Evolutionary conservation across 345 rosid genomes (phyloP).

Genomic region (Lepidium sativum): DNA sequence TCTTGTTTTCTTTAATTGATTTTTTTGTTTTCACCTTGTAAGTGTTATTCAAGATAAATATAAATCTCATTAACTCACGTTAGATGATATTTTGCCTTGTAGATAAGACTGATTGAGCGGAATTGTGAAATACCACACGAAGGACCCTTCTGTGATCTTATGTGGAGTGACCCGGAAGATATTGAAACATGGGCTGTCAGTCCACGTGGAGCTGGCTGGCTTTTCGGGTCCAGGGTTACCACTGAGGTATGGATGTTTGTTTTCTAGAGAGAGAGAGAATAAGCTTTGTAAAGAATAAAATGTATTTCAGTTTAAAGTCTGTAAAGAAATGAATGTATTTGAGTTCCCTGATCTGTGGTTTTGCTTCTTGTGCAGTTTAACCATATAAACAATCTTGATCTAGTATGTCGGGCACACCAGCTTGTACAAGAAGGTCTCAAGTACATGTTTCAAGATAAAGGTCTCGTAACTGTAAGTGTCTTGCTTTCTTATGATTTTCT

Average conservation of each 20-base stretch:
- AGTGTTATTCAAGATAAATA: not conserved
- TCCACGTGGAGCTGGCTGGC: constrained; percentile 99
- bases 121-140: constrained; percentile 99
- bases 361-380: constrained; percentile 58
- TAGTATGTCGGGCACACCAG: constrained; percentile 98
- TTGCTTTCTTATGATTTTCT: not conserved
- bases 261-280: not conserved
- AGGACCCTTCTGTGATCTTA: constrained; percentile 99
- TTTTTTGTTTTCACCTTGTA: not conserved
- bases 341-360: constrained; percentile 15
- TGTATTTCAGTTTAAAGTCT: not conserved
- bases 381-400: constrained; percentile 86
- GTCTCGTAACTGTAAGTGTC: constrained; percentile 83
- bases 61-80: not conserved
- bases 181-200: constrained; percentile 99
- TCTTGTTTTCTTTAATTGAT: not conserved
- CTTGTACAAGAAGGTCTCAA: constrained; percentile 99
- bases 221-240: constrained; percentile 97
- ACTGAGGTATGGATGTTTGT: constrained; percentile 51
- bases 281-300: not conserved
- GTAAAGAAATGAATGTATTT: not conserved
- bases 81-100: not conserved
- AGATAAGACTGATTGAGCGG: constrained; percentile 90
- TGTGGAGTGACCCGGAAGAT: constrained; percentile 99
- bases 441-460: constrained; percentile 99